Base-by-base conservation (phyloP, 768 basidiomycete genomes). In the Crepidotus variabilis region DNA sequence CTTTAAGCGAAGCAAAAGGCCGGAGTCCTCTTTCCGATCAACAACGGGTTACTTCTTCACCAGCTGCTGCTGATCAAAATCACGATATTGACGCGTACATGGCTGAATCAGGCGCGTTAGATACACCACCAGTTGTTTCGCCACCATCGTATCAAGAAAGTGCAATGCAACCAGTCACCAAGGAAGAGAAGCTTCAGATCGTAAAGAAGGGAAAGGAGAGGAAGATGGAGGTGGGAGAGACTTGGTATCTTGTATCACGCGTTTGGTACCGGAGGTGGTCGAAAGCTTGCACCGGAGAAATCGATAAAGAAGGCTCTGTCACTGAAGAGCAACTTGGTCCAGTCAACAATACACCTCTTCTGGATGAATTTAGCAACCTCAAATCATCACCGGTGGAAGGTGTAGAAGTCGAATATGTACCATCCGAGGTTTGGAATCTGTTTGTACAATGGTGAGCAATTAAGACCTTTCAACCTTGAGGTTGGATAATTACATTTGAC, bases 211-310 rank as follows among this genome's bases (percentile, higher is more conserved):
- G 76, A 13, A 80, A 80, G 62, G 65, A 63, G 39, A 68, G 64
- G 47, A 71, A 75, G 43, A 83, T 93, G 79, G 72, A 76, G 28
- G 71, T 78, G 7, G 88, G 88, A 47, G 84, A 92, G 51, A 84
- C 78, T 8, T 94, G 92, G 92, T 93, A 83, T 71, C 72, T 95
- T 50, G 76, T 95, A 24, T 78, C 86, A 20, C 71, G 80, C 50
- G 62, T 64, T 20, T 96, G 93, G 93, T 90, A 81, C 75, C 80
- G 80, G 56, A 81, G 84, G 33, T 95, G 90, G 87, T 71, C 78
- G 59, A 83, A 81, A 63, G 91, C 90, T 10, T 87, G 87, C 65
- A 78, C 82, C 0, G 89, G 88, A 24, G 71, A 83, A 60, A 65
- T 76, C 23, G 87, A 88, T 76, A 92, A 90, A 71, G 78, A 86